A percentile compares a stretch with the other conserved stretches of the same genome.
These are phyloP conservation scores for Hemileia vastatrix DNA, from an alignment of 1,284 basidiomycete genomes.

Conservation along the genomic window DNA sequence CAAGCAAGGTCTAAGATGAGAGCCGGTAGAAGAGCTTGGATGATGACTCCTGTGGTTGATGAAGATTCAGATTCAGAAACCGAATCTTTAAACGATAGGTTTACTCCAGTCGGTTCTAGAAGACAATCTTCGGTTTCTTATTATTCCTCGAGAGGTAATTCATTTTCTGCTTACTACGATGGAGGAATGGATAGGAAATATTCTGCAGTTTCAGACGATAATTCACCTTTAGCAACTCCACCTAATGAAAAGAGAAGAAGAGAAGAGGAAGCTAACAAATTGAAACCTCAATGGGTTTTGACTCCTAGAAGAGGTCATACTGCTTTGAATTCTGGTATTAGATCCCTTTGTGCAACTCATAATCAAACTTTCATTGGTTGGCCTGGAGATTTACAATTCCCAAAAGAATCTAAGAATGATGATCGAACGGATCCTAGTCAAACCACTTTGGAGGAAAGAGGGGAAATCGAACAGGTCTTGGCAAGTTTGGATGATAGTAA, in stretches of 20 bases:
- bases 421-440: constrained; percentile 35
- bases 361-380: constrained; percentile 86
- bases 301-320: constrained; percentile 76
- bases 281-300: constrained; percentile 67
- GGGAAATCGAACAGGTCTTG: constrained; percentile 38
- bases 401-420: constrained; percentile 29
- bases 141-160: neutral
- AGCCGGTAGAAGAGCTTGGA: constrained; percentile 37
- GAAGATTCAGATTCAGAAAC: constrained; percentile 34
- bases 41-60: constrained; percentile 38
- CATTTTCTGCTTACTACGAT: neutral
- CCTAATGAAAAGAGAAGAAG: neutral
- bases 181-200: neutral
- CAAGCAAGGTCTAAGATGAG: constrained; percentile 34
- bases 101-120: constrained; percentile 36
- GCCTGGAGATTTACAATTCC: constrained; percentile 70
- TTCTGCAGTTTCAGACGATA: neutral
- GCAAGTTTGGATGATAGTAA: constrained; percentile 36
- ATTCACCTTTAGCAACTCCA: neutral
- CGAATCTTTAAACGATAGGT: constrained; percentile 31
- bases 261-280: constrained; percentile 21
- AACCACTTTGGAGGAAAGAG: constrained; percentile 32
- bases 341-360: constrained; percentile 67
- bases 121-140: constrained; percentile 18
- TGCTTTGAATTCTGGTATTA: constrained; percentile 88